Evolutionary conservation across 441 rosid genomes (phyloP).

Genomic region (Omphalea diandra): DNA sequence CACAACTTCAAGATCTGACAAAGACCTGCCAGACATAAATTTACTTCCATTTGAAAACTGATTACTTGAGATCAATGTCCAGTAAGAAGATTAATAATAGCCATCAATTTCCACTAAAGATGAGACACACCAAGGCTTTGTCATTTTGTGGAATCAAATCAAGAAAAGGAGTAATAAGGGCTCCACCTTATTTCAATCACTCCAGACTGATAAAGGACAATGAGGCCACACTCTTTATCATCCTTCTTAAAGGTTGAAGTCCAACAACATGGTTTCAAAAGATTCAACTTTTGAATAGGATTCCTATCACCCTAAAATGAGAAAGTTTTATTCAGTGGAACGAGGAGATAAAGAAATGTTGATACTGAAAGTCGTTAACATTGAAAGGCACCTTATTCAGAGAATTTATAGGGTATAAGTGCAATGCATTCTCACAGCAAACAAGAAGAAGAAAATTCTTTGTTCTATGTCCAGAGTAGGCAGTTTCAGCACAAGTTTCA

Average conservation of each 20-base stretch:
- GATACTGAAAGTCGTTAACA: conserved; percentile 23
- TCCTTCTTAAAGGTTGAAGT: conserved; percentile 53
- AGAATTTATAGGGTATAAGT: conserved; percentile 53
- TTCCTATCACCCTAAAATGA: conserved; percentile 54
- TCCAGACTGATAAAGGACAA: conserved; percentile 71
- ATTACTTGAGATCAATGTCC: neutral
- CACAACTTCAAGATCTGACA: conserved; percentile 64
- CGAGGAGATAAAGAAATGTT: conserved; percentile 22
- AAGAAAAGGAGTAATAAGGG: conserved; percentile 15
- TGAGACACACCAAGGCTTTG: neutral
- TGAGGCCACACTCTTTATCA: conserved; percentile 52
- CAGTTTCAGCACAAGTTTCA: conserved; percentile 35
- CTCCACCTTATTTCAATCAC: conserved; percentile 73
- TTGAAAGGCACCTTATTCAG: conserved; percentile 52
- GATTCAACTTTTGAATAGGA: conserved; percentile 45
- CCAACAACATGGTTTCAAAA: conserved; percentile 74
- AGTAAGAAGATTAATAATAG: neutral
- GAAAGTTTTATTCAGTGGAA: conserved; percentile 29
- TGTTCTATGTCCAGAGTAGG: conserved; percentile 33
- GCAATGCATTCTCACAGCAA: conserved; percentile 63
- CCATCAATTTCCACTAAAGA: neutral
- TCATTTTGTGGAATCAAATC: neutral
- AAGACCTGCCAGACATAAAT: conserved; percentile 52
- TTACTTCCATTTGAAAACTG: conserved; percentile 15
- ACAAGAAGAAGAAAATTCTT: conserved; percentile 42